These are phyloP conservation scores for Eutypella sp. DNA, from an alignment of 2,329 filamentous ascomycete genomes.

Conservation along the genomic window DNA sequence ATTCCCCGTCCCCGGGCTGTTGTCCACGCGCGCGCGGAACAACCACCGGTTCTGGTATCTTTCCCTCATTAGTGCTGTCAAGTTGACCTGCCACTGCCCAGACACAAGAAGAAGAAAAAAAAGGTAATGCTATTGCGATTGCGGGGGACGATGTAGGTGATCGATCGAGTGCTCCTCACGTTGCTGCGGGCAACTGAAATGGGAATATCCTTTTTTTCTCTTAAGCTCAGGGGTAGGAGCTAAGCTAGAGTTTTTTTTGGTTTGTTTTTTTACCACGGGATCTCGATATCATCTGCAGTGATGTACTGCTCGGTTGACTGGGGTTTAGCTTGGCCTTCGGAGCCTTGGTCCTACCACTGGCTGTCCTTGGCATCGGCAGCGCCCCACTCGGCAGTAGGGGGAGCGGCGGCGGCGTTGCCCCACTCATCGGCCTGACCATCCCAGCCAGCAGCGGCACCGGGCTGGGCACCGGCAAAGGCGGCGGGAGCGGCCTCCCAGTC, in stretches of 20 bases:
- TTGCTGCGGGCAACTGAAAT: too few species aligned
- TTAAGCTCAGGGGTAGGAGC: too few species aligned
- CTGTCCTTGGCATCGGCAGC: constrained; percentile 45
- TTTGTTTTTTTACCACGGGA: constrained; percentile 10
- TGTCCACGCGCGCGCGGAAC: constrained; percentile 3
- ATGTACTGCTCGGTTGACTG: constrained; percentile 1
- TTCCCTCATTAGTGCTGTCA: constrained; percentile 97
- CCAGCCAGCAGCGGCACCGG: constrained; percentile 45
- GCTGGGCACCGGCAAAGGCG: constrained; percentile 59
- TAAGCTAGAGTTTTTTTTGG: neutral
- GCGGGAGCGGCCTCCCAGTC: constrained; percentile 85
- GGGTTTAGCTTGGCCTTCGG: constrained; percentile 1
- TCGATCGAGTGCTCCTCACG: too few species aligned
- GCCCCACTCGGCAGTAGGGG: constrained; percentile 68
- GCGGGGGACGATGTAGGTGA: too few species aligned
- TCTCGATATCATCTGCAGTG: too few species aligned
- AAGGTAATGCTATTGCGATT: constrained; percentile 22
- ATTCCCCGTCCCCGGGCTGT: constrained; percentile 69
- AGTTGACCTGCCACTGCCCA: constrained; percentile 48
- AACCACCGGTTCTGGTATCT: constrained; percentile 74
- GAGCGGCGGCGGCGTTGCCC: constrained; percentile 51
- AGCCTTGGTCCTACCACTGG: constrained; percentile 22
- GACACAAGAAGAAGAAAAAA: constrained; percentile 23
- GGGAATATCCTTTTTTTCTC: constrained; percentile 7
- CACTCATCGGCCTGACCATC: constrained; percentile 57